These are phyloP conservation scores for Vitellaria paradoxa DNA, from an alignment of 179 eudicot species.

Conservation along the genomic window DNA sequence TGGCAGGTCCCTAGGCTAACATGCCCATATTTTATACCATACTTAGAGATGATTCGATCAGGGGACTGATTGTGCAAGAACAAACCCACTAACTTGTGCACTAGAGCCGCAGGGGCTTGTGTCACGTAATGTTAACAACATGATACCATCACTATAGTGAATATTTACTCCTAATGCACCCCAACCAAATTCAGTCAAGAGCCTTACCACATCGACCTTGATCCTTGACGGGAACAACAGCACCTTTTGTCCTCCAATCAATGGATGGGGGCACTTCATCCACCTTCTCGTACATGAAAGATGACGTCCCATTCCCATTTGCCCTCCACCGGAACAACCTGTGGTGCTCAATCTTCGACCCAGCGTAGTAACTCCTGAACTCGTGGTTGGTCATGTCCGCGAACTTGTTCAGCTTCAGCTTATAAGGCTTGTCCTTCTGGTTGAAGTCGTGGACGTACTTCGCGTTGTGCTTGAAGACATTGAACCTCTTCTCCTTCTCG, in stretches of 20 bases:
- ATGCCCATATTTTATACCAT: too few species aligned
- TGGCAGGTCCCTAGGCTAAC: too few species aligned
- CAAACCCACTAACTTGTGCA: too few species aligned
- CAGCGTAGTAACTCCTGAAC: slow-evolving; percentile 44
- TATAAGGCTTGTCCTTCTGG: slow-evolving; percentile 67
- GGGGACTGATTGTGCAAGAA: too few species aligned
- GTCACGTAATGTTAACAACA: too few species aligned
- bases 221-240: slow-evolving; percentile 66
- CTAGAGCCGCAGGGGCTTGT: too few species aligned
- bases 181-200: too few species aligned
- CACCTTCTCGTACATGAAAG: slow-evolving; percentile 64
- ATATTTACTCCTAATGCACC: too few species aligned
- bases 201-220: slow-evolving; percentile 83
- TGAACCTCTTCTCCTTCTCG: slow-evolving; percentile 66
- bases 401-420: slow-evolving; percentile 64
- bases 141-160: too few species aligned
- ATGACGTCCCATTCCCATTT: slow-evolving; percentile 5
- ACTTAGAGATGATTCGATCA: too few species aligned
- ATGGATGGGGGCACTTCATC: slow-evolving; percentile 47
- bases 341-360: slow-evolving; percentile 56
- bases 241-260: slow-evolving; percentile 84
- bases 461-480: slow-evolving; percentile 78
- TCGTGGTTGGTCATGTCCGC: slow-evolving; percentile 72
- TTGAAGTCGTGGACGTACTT: slow-evolving; percentile 50
- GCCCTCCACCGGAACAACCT: slow-evolving; percentile 42